Conservation (phyloP, 1,139 yeast genomes). For the Saccharomyces hybrid region DNA sequence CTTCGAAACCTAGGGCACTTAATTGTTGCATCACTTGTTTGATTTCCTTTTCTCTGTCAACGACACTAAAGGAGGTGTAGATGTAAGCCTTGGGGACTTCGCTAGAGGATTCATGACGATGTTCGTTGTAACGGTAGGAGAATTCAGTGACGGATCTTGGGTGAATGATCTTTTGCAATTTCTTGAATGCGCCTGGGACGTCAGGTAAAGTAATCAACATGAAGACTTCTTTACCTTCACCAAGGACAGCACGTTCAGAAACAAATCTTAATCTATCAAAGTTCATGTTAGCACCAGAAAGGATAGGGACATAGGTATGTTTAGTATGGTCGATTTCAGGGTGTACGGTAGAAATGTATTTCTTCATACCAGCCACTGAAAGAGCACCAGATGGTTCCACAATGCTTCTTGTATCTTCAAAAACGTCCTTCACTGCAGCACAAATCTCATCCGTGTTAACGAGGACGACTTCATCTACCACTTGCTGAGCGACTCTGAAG, state of each 20-base stretch:
- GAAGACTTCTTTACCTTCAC: conserved; percentile 96
- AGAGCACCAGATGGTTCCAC: conserved; percentile 98
- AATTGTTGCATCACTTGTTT: conserved; percentile 39
- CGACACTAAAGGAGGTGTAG: conserved; percentile 80
- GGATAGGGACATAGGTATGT: conserved; percentile 71
- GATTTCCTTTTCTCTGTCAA: conserved; percentile 56
- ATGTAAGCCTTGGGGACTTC: conserved; percentile 56
- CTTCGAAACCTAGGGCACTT: conserved; percentile 50
- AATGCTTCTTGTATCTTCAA: conserved; percentile 89
- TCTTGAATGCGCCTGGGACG: conserved; percentile 79
- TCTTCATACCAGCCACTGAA: conserved; percentile 89
- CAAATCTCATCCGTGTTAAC: conserved; percentile 93
- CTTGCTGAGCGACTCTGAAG: conserved; percentile 70
- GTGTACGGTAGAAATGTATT: conserved; percentile 53
- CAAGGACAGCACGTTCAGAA: conserved; percentile 95
- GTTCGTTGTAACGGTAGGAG: conserved; percentile 64
- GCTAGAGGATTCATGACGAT: conserved; percentile 34
- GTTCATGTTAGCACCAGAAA: conserved; percentile 97
- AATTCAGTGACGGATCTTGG: conserved; percentile 93
- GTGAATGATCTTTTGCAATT: conserved; percentile 63
- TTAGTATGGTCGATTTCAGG: conserved; percentile 65
- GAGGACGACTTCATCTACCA: conserved; percentile 79
- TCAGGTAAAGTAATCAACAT: conserved; percentile 88
- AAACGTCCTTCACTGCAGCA: conserved; percentile 95
- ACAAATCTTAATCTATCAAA: conserved; percentile 93